Evolutionary conservation across 148 eudicot species (phyloP).

Genomic region (Talinum fruticosum): DNA sequence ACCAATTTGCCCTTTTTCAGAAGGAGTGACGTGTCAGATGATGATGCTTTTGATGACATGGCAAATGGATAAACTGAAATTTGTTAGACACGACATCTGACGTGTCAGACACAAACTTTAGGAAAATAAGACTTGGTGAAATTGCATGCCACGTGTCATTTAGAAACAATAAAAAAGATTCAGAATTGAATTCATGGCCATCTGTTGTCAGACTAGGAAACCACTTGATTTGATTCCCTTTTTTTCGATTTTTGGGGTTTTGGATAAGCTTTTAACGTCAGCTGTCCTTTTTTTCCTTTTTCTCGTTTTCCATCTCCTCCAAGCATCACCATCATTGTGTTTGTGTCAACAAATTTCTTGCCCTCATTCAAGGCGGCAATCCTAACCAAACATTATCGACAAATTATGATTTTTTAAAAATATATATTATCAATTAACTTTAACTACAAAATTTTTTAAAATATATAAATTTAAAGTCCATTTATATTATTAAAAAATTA

Average conservation of each 20-base stretch:
- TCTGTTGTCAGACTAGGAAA: slow-evolving; percentile 23
- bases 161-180: not conserved
- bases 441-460: too few relatives aligned
- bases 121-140: slow-evolving; percentile 21
- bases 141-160: slow-evolving; percentile 30
- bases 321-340: not conserved
- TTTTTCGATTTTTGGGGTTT: not conserved
- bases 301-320: not conserved
- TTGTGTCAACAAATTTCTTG: not conserved
- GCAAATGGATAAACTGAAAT: slow-evolving; percentile 35
- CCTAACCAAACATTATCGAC: not conserved
- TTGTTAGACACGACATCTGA: not conserved
- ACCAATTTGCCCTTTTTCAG: not conserved
- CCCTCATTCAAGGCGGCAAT: not conserved
- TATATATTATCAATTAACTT: too few relatives aligned
- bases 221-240: slow-evolving; percentile 2
- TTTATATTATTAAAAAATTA: too few relatives aligned
- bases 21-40: slow-evolving; percentile 18
- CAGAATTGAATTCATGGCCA: slow-evolving; percentile 10
- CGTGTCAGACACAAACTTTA: slow-evolving; percentile 18
- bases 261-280: slow-evolving; percentile 26
- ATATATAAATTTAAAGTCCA: too few relatives aligned
- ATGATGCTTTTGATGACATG: slow-evolving; percentile 21
- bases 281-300: not conserved
- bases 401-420: too few relatives aligned